phyloP scores from a whole-genome alignment of 139 green algal genomes.

The Tetraselmis striata region DNA sequence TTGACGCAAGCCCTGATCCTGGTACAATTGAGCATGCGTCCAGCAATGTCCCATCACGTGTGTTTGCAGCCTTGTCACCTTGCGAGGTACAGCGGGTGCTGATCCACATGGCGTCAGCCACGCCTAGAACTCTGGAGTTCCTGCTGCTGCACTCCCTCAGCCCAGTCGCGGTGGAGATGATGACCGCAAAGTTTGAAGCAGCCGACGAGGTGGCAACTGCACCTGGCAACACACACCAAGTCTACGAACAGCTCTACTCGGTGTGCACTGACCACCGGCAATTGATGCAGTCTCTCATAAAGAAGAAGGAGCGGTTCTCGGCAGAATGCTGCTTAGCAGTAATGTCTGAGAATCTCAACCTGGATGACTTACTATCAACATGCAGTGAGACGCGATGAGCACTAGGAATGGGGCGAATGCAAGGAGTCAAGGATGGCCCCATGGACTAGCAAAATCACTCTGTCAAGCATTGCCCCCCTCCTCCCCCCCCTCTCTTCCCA shows the following conservation, averaged over 20 bases:
- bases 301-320: neutral
- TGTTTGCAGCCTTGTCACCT: neutral
- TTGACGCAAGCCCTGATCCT: constrained; percentile 16
- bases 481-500: too few relatives aligned
- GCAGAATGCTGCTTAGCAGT: neutral
- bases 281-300: neutral
- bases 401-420: too few relatives aligned
- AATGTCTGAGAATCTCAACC: neutral
- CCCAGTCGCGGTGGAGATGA: constrained; percentile 16
- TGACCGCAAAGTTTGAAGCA: constrained; percentile 14
- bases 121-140: constrained; percentile 10
- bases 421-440: too few relatives aligned
- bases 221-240: neutral
- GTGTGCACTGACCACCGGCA: neutral
- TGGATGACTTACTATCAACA: neutral
- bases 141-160: constrained; percentile 14
- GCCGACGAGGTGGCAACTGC: neutral
- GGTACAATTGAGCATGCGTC: too few relatives aligned
- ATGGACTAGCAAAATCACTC: too few relatives aligned
- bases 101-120: neutral
- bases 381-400: too few relatives aligned
- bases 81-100: constrained; percentile 1
- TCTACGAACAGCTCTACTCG: neutral
- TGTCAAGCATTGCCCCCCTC: too few relatives aligned
- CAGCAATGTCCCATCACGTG: neutral